Evolutionary conservation across 2,329 filamentous ascomycete species (phyloP).

Genomic region (Kalaharituber pfeilii): DNA sequence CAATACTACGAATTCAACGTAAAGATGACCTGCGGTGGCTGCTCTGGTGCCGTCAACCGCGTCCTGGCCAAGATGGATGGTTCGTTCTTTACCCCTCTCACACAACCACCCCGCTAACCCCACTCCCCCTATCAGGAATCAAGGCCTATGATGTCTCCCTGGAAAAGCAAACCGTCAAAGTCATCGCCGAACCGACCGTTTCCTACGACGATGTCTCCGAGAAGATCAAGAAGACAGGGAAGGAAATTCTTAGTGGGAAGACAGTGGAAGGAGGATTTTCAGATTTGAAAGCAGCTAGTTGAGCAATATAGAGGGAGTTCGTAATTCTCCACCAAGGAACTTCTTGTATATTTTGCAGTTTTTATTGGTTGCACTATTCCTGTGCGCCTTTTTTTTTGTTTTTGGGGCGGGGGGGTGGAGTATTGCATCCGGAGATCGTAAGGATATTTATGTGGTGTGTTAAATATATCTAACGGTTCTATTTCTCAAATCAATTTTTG

Average conservation of each 20-base stretch:
- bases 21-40: constrained; percentile 86
- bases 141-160: neutral
- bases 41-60: constrained; percentile 81
- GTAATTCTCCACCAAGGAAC: too few relatives aligned
- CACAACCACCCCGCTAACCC: neutral
- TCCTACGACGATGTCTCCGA: neutral
- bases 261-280: too few relatives aligned
- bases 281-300: too few relatives aligned
- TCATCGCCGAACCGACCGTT: neutral
- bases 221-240: neutral
- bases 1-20: constrained; percentile 95
- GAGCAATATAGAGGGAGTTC: too few relatives aligned
- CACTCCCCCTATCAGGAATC: neutral
- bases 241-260: neutral
- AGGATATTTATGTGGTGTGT: too few relatives aligned
- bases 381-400: too few relatives aligned
- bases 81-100: constrained; percentile 28
- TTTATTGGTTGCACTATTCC: too few relatives aligned
- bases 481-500: too few relatives aligned
- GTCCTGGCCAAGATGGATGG: constrained; percentile 85
- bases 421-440: too few relatives aligned
- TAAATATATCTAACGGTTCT: too few relatives aligned
- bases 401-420: too few relatives aligned
- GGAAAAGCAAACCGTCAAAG: neutral
- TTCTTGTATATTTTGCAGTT: too few relatives aligned